Conservation (phyloP, 345 rosid genomes). For the Isatis tinctoria region DNA sequence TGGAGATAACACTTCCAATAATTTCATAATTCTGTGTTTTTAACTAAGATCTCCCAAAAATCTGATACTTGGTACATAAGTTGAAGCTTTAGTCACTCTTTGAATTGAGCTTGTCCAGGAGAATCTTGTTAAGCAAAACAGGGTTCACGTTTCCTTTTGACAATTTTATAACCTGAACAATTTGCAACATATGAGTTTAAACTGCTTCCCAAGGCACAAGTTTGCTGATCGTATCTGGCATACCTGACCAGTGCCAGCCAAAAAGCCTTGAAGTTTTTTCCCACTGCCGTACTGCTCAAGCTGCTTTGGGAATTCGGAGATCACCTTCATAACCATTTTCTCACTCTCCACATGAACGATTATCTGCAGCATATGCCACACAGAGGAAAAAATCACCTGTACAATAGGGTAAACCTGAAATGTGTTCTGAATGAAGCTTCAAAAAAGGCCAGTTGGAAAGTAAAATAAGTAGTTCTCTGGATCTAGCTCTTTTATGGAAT, state of each 20-base stretch:
- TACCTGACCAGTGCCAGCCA: slow-evolving; percentile 96
- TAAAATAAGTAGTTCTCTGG: background rate
- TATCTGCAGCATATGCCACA: slow-evolving; percentile 43
- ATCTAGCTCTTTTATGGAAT: background rate
- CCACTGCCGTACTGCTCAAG: slow-evolving; percentile 81
- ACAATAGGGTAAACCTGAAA: background rate
- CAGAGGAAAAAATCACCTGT: background rate
- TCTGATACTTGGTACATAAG: background rate
- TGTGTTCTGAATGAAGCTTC: background rate
- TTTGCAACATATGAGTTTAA: background rate
- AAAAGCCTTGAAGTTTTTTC: slow-evolving; percentile 84
- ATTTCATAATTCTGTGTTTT: too few species aligned
- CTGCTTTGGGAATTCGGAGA: slow-evolving; percentile 77
- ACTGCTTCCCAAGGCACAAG: background rate
- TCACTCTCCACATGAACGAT: too few species aligned
- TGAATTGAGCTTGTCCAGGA: slow-evolving; percentile 60
- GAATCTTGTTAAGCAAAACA: slow-evolving; percentile 76
- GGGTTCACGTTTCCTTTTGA: slow-evolving; percentile 94
- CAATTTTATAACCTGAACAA: slow-evolving; percentile 76
- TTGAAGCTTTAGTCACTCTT: slow-evolving; percentile 37
- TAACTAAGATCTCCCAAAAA: background rate
- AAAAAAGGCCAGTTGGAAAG: background rate
- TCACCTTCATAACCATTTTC: slow-evolving; percentile 69
- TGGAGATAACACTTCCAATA: background rate
- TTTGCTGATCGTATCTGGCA: background rate